Conservation (phyloP, 2,329 filamentous ascomycete genomes). For the Xenoacremonium recifei region DNA sequence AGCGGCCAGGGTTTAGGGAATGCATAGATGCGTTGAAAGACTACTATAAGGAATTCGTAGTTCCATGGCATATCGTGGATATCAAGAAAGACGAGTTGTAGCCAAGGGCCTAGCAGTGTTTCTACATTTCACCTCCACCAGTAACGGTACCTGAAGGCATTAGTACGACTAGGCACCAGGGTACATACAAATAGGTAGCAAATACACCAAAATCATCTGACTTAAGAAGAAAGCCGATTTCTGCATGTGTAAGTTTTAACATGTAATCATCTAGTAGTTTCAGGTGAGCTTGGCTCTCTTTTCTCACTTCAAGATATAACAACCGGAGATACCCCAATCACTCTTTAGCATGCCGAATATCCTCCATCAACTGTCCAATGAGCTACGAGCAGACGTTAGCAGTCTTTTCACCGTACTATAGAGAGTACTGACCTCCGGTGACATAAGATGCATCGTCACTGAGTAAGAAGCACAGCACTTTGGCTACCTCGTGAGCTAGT, state of each 20-base stretch:
- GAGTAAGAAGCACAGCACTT: constrained; percentile 1
- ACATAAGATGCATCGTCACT: constrained; percentile 1
- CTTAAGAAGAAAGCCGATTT: too few species aligned
- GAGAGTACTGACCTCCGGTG: constrained; percentile 1
- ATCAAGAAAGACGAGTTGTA: not conserved
- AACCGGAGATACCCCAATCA: too few species aligned
- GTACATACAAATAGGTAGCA: too few species aligned
- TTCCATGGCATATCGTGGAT: constrained; percentile 7
- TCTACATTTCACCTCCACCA: too few species aligned
- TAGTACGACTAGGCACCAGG: too few species aligned
- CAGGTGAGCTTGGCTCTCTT: too few species aligned
- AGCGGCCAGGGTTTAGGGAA: constrained; percentile 3
- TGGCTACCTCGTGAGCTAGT: not conserved
- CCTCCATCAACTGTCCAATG: constrained; percentile 9
- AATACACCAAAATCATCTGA: too few species aligned
- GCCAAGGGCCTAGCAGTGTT: too few species aligned
- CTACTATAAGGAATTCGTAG: constrained; percentile 7
- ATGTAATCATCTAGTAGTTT: too few species aligned
- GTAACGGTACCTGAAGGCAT: too few species aligned
- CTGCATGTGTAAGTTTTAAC: too few species aligned
- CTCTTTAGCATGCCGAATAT: not conserved
- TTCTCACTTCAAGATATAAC: too few species aligned
- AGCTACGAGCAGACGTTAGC: not conserved
- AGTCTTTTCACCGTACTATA: not conserved
- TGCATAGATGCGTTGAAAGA: constrained; percentile 7